A percentile compares a stretch with the other conserved stretches of the same genome.
Conservation (phyloP, 1,139 yeast genomes). For the Yamadazyma diospyri region DNA sequence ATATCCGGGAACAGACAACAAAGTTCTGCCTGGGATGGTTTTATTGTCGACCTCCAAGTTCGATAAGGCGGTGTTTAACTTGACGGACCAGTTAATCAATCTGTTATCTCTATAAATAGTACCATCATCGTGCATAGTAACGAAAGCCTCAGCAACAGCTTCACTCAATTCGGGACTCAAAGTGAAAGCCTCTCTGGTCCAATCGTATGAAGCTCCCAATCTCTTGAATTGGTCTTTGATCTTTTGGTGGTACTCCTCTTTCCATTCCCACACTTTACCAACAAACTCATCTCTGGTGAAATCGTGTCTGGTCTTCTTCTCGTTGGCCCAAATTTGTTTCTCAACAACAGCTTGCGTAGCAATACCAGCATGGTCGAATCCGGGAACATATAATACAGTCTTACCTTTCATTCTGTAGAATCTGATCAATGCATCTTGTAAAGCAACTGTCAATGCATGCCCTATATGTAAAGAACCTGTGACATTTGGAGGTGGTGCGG, state of each 20-base stretch:
- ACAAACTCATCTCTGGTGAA: constrained; percentile 88
- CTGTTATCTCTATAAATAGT: constrained; percentile 92
- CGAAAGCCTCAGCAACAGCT: constrained; percentile 90
- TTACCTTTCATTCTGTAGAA: constrained; percentile 97
- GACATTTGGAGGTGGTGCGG: constrained; percentile 98
- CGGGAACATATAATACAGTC: constrained; percentile 90
- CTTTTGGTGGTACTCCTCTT: constrained; percentile 83
- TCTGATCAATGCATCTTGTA: constrained; percentile 91
- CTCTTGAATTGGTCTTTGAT: constrained; percentile 81
- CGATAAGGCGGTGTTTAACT: constrained; percentile 90
- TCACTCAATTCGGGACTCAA: constrained; percentile 73
- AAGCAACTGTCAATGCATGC: constrained; percentile 92
- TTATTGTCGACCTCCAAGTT: constrained; percentile 95
- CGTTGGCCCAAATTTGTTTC: constrained; percentile 88
- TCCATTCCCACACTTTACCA: constrained; percentile 97
- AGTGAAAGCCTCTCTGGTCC: constrained; percentile 93
- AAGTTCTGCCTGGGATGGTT: constrained; percentile 78
- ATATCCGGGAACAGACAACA: constrained; percentile 83
- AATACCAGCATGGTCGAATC: constrained; percentile 99
- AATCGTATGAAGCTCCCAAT: constrained; percentile 95
- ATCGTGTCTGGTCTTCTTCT: constrained; percentile 90
- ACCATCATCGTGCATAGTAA: constrained; percentile 89
- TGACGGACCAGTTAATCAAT: constrained; percentile 95
- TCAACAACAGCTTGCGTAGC: constrained; percentile 99
- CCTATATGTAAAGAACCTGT: constrained; percentile 99